Evolutionary conservation across 208 protist species (phyloP).

Genomic region (Leishmania tarentolae): DNA sequence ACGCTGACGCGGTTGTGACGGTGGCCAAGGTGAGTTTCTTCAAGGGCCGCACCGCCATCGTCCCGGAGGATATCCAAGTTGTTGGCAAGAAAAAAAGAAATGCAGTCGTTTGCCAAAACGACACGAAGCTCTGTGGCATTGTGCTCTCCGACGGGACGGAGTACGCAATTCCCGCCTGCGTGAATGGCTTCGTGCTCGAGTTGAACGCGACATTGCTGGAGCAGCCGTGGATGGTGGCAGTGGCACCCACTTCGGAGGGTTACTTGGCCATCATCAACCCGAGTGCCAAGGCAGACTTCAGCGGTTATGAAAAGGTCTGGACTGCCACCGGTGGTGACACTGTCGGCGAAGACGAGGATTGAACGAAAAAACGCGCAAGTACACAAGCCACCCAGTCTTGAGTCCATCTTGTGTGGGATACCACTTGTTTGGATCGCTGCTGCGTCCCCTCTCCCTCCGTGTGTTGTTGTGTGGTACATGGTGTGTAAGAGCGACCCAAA

Average conservation of each 20-base stretch:
- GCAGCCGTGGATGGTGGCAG: constrained; percentile 55
- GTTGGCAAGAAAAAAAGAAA: constrained; percentile 89
- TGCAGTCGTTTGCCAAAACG: constrained; percentile 72
- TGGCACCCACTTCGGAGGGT: constrained; percentile 65
- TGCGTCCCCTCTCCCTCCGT: not conserved
- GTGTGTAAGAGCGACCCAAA: not conserved
- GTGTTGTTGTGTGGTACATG: not conserved
- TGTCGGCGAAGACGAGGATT: constrained; percentile 48
- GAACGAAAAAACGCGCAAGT: not conserved
- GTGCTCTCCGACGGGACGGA: constrained; percentile 44
- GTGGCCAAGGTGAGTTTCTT: constrained; percentile 29
- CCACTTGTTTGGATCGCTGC: not conserved
- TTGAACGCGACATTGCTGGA: constrained; percentile 64
- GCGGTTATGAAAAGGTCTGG: constrained; percentile 55
- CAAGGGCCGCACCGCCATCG: constrained; percentile 49
- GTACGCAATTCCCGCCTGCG: constrained; percentile 71
- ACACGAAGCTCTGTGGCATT: constrained; percentile 79
- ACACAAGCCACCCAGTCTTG: not conserved
- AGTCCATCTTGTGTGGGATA: not conserved
- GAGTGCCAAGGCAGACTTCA: constrained; percentile 52
- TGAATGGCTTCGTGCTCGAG: constrained; percentile 86
- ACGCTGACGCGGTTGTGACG: constrained; percentile 11
- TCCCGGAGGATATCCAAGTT: constrained; percentile 53
- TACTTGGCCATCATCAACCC: constrained; percentile 83
- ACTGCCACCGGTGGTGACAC: constrained; percentile 72